These are phyloP conservation scores for Actinomortierella wolfii DNA, from an alignment of 371 early-diverging fungal species.

Conservation along the genomic window DNA sequence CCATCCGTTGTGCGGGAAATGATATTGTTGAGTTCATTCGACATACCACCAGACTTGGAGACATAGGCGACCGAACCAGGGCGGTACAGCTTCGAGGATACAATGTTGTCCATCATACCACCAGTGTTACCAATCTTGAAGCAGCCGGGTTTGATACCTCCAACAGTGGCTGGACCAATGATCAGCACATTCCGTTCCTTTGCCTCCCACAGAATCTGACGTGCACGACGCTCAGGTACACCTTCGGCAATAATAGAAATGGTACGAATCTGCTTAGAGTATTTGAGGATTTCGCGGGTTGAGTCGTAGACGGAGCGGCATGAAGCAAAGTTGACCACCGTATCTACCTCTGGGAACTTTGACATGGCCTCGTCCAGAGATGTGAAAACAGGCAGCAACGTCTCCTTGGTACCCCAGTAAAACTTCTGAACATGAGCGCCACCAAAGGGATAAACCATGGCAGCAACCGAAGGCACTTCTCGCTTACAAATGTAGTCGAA, in stretches of 20 bases:
- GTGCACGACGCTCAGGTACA: constrained; percentile 96
- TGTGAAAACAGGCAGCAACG: constrained; percentile 91
- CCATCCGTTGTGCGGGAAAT: constrained; percentile 95
- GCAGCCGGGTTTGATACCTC: constrained; percentile 98
- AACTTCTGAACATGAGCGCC: constrained; percentile 98
- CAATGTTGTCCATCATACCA: constrained; percentile 99
- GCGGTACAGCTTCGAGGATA: constrained; percentile 94
- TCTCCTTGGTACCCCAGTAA: constrained; percentile 99
- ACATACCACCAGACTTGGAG: constrained; percentile 99
- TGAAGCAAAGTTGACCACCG: constrained; percentile 97
- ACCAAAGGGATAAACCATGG: constrained; percentile 99
- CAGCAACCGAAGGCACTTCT: constrained; percentile 94
- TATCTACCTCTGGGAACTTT: constrained; percentile 92
- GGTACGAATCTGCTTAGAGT: constrained; percentile 81
- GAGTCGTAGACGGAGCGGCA: constrained; percentile 93
- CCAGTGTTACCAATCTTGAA: constrained; percentile 99
- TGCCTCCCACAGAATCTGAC: constrained; percentile 87
- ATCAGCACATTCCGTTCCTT: constrained; percentile 83
- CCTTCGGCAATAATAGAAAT: constrained; percentile 98
- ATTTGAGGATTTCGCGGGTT: constrained; percentile 85
- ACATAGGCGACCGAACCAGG: constrained; percentile 97
- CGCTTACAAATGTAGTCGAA: constrained; percentile 99
- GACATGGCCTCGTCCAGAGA: constrained; percentile 83
- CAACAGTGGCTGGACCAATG: constrained; percentile 98
- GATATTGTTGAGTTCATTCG: constrained; percentile 98